Base-by-base conservation (phyloP, 495 filamentous ascomycete species). In the Thozetella sp. region DNA sequence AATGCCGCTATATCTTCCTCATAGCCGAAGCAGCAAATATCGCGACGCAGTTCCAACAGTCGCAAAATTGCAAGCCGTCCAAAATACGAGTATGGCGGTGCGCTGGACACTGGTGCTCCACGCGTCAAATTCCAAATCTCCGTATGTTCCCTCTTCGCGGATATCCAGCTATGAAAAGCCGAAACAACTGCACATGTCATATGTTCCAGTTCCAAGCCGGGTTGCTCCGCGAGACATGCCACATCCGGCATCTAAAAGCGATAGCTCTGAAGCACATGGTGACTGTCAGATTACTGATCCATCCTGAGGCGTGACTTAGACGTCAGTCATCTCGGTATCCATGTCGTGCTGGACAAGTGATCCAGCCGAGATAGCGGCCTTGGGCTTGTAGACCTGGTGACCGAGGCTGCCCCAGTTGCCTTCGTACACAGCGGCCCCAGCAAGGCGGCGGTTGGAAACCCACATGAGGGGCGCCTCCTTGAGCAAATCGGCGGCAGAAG, bases 351-450 rank as follows among this genome's bases (percentile, higher is more conserved):
- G 51, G 19, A 64, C 68, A 11, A 67, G 53, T 1, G 63, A 64
- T 22, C 53, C 64, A 20, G 62, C 24, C 43, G 20, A 9, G 43
- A 48, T 48, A 9, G 4, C n/a, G n/a, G n/a, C 9, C 43, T 9
- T 48, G 10, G n/a, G n/a, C 9, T 48, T 19, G 9, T 10, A 15
- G n/a, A n/a, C n/a, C 10, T 48, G 43, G n/a, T 15, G 43, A n/a
- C n/a, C 20, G 2, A 65, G 67, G 17, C 93, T 95, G 1, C 95
- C 95, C 91, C 92, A 99, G 69, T 92, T 93, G 63, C 95, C 96
- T 76, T 99, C 95, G 61, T 88, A 98, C 53, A 97, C 87, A 11
- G 91, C 96, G 22, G 96, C 96, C 25, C 91, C 90, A 23, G 92
- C 91, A 50, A 87, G 86, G 30, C 91, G 87, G 59, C 93, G 87